Conservation (phyloP, 2,329 filamentous ascomycete genomes). For the Diaporthe ilicicola region DNA sequence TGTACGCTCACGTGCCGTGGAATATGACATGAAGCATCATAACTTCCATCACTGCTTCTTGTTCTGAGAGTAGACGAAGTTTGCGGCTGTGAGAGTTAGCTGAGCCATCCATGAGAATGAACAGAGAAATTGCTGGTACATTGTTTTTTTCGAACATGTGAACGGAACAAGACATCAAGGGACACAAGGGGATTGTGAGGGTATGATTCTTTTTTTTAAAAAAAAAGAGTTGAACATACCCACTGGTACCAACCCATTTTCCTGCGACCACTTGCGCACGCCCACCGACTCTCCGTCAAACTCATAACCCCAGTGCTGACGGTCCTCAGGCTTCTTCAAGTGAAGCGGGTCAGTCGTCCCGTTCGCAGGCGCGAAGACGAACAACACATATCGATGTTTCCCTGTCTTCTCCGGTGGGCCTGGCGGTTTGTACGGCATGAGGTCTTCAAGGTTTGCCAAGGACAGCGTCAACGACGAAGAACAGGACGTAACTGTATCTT, state of each 20-base stretch:
- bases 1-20: too few relatives aligned
- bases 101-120: slow-evolving; percentile 9
- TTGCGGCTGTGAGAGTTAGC: slow-evolving; percentile 42
- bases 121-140: not conserved
- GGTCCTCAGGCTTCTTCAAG: slow-evolving; percentile 45
- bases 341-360: slow-evolving; percentile 47
- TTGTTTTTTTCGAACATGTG: not conserved
- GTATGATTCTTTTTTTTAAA: too few relatives aligned
- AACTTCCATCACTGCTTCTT: slow-evolving; percentile 44
- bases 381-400: slow-evolving; percentile 54
- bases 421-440: slow-evolving; percentile 52
- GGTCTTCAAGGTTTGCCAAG: slow-evolving; percentile 39
- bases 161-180: not conserved
- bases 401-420: slow-evolving; percentile 51
- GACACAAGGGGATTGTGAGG: too few relatives aligned
- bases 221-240: slow-evolving; percentile 43
- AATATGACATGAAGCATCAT: too few relatives aligned
- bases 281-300: slow-evolving; percentile 46
- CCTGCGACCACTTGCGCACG: slow-evolving; percentile 49
- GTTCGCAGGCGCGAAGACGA: slow-evolving; percentile 49
- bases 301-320: slow-evolving; percentile 51
- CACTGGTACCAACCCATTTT: slow-evolving; percentile 51
- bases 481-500: slow-evolving; percentile 29
- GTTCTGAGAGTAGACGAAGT: slow-evolving; percentile 52
- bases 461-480: slow-evolving; percentile 24